phyloP scores from a whole-genome alignment of 1,284 basidiomycete species.

The Fomitopsis betulina region DNA sequence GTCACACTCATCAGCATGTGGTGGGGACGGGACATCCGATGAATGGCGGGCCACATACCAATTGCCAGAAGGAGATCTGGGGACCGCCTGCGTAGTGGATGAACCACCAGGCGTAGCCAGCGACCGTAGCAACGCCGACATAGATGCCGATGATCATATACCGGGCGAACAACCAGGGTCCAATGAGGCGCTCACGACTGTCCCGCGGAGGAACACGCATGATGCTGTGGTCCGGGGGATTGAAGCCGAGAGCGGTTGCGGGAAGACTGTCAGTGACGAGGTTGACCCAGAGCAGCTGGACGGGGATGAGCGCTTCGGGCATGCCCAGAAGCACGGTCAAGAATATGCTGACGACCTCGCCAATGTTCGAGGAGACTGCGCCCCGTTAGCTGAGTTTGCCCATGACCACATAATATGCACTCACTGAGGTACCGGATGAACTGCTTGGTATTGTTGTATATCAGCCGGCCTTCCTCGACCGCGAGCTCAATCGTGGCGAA shows the following conservation, averaged over 20 bases:
- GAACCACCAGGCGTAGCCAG: slow-evolving; percentile 99
- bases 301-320: slow-evolving; percentile 97
- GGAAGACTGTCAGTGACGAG: slow-evolving; percentile 94
- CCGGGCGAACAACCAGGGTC: slow-evolving; percentile 92
- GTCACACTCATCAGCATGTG: neutral
- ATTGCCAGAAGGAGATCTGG: slow-evolving; percentile 89
- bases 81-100: slow-evolving; percentile 87
- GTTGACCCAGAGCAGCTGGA: slow-evolving; percentile 98
- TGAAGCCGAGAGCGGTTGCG: slow-evolving; percentile 98
- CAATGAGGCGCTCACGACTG: slow-evolving; percentile 86
- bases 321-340: slow-evolving; percentile 95
- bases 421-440: slow-evolving; percentile 90
- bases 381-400: slow-evolving; percentile 11
- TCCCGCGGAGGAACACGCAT: slow-evolving; percentile 92
- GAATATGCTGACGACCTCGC: slow-evolving; percentile 98
- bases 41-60: slow-evolving; percentile 52
- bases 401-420: slow-evolving; percentile 23
- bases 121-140: slow-evolving; percentile 93
- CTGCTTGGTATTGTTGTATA: slow-evolving; percentile 99
- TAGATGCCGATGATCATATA: slow-evolving; percentile 93
- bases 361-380: slow-evolving; percentile 95
- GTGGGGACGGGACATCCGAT: neutral
- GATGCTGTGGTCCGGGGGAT: slow-evolving; percentile 93
- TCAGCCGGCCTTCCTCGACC: slow-evolving; percentile 94
- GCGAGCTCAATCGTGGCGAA: slow-evolving; percentile 93